Base-by-base conservation (phyloP, 495 filamentous ascomycete genomes). In the Neurospora hispaniola region DNA sequence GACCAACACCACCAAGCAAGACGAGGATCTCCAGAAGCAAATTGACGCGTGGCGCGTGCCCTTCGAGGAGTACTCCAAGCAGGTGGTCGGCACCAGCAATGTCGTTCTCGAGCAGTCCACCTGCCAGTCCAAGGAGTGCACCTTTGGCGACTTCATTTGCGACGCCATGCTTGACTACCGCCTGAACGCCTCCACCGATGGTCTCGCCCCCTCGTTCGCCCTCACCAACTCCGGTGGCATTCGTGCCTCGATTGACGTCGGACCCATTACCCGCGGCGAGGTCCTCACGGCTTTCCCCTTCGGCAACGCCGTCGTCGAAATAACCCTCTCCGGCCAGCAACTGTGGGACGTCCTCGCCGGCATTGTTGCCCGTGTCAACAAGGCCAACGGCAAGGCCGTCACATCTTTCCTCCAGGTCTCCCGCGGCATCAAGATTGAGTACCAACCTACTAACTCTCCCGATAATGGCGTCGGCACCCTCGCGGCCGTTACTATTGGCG, bases 201-300 rank as follows among this genome's bases (percentile, higher is more conserved):
- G 76, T 18, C 75, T 74, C 23, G 73, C 77, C 2, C 78, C 78
- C 8, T 79, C 74, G 10, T 87, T 87, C 48, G 86, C 87, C 0
- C 71, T 90, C 62, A 82, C 85, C 72, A 89, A 89, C 77, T 83
- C 83, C 4, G 88, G 88, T 31, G 88, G 88, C 5, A 83, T 89
- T 71, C 85, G 87, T 8, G 85, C 87, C 0, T 84, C 84, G 20
- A 89, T 90, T 70, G 86, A 87, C 62, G 76, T 72, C 2, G 83
- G 87, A 38, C 72, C 78, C 27, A 85, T 89, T 73, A 90, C 86
- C 4, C 81, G 86, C 8, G 86, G 87, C 18, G 82, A 88, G 62
- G 84, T 89, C 0, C 77, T 89, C 10, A 88, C 86, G 0, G 80
- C 85, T 1, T 89, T 89, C 73, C 88, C 87, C 11, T 90, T 89